These are phyloP conservation scores for Aureobasidium subglaciale DNA, from an alignment of 2,329 filamentous ascomycete genomes.

Conservation along the genomic window DNA sequence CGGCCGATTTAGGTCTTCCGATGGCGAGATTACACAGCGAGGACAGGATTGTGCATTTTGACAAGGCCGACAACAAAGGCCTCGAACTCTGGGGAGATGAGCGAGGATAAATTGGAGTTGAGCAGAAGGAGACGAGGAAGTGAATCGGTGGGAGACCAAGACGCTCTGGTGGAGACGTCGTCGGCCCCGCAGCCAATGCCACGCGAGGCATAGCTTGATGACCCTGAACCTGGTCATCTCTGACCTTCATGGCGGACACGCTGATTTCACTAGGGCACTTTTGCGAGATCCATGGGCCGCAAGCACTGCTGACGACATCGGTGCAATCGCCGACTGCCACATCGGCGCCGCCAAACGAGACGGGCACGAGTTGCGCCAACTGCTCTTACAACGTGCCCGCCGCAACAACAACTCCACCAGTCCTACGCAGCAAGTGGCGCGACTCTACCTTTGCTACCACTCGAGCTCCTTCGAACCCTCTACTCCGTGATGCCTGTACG, in stretches of 20 bases:
- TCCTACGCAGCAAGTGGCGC: constrained; percentile 3
- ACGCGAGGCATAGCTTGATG: constrained; percentile 4
- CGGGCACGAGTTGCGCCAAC: constrained; percentile 14
- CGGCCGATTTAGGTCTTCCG: too few relatives aligned
- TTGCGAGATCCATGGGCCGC: constrained; percentile 16
- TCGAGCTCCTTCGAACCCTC: constrained; percentile 3
- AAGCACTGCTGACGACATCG: constrained; percentile 9
- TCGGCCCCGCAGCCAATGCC: constrained; percentile 1
- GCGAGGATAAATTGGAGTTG: too few relatives aligned
- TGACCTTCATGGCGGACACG: not conserved
- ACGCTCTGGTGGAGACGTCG: not conserved
- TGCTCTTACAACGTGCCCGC: constrained; percentile 16
- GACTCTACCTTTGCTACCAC: constrained; percentile 2
- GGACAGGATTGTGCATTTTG: too few relatives aligned
- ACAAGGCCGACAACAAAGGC: too few relatives aligned
- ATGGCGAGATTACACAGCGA: too few relatives aligned
- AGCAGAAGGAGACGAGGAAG: too few relatives aligned
- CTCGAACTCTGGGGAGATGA: too few relatives aligned
- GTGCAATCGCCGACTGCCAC: constrained; percentile 3
- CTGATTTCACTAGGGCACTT: constrained; percentile 14
- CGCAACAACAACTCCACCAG: constrained; percentile 10
- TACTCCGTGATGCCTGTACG: constrained; percentile 10
- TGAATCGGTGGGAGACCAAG: too few relatives aligned
- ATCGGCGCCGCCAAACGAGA: constrained; percentile 5
- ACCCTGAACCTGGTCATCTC: not conserved